Conservation (phyloP, 257 asterid species). For the Penstemon eatonii region DNA sequence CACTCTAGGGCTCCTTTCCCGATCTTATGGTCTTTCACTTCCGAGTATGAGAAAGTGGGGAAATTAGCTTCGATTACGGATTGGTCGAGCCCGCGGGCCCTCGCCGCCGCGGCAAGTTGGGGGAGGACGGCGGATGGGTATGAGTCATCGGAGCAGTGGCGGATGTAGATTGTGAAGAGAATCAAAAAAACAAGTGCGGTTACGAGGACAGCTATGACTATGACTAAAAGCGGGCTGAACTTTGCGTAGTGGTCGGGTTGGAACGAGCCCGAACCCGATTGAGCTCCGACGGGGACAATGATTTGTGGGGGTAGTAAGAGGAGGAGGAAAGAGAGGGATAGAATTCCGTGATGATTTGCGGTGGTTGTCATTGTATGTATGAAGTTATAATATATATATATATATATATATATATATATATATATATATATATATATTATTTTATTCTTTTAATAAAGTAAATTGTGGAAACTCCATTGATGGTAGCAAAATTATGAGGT, state of each 20-base stretch:
- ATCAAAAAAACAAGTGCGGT: conserved; percentile 81
- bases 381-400: too few species aligned
- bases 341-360: conserved; percentile 2
- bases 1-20: conserved; percentile 86
- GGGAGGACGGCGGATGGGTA: conserved; percentile 25
- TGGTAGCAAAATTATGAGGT: too few species aligned
- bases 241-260: conserved; percentile 30
- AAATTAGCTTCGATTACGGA: conserved; percentile 53
- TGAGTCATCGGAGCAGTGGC: conserved; percentile 57
- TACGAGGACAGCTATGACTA: conserved; percentile 65
- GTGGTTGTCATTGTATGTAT: background rate
- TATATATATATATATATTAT: too few species aligned
- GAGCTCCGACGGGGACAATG: conserved; percentile 41
- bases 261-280: conserved; percentile 21
- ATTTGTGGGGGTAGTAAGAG: conserved; percentile 10
- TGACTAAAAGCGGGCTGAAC: conserved; percentile 74
- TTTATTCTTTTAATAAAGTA: too few species aligned
- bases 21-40: conserved; percentile 81
- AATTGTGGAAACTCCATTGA: too few species aligned
- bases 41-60: conserved; percentile 80
- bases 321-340: background rate
- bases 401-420: too few species aligned
- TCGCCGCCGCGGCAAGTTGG: conserved; percentile 48
- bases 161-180: conserved; percentile 77
- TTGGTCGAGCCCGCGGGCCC: conserved; percentile 58